Conservation (phyloP, 129 eudicot species). For the sunflower (Helianthus annuus) region HanXRQr2.0-SUNRISE NC_035443.2:45250293-45250792, state of each 20-base stretch:
- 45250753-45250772: constrained; percentile 8
- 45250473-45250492: too few species aligned
- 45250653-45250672: constrained; percentile 29
- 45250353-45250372: too few species aligned
- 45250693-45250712: constrained; percentile 30
- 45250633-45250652: constrained; percentile 30
- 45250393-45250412: too few species aligned
- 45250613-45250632: constrained; percentile 13
- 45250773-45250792: constrained; percentile 24
- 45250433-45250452: too few species aligned
- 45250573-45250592: neutral
- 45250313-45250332: too few species aligned
- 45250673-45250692: constrained; percentile 40
- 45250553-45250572: neutral
- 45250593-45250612: constrained; percentile 10
- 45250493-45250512: too few species aligned
- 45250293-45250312: too few species aligned
- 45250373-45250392: too few species aligned
- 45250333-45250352: too few species aligned
- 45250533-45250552: neutral
- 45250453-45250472: too few species aligned
- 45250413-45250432: too few species aligned
- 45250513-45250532: too few species aligned
- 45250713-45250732: constrained; percentile 44
- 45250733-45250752: constrained; percentile 38